Evolutionary conservation across 495 filamentous ascomycete genomes (phyloP), one percentile per base, ranked within the genome.

Genomic region (Talaromyces adpressus): DNA sequence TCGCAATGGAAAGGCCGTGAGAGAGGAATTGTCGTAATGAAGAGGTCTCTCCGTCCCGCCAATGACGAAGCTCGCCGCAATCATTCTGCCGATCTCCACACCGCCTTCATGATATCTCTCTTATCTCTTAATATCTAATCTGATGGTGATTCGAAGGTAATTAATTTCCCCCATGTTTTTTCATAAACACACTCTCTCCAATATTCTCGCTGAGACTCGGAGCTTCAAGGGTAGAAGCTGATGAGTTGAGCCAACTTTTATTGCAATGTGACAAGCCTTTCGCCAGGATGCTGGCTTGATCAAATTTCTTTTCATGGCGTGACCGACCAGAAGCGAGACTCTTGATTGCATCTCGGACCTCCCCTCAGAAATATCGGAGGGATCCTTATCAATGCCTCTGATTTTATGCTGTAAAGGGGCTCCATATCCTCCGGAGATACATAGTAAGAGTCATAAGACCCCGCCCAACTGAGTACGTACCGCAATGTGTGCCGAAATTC

Each of bases 11-110:
- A 20, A 20, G n/a, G n/a, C 4, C 45, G n/a, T 61, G 34, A 23
- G 36, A 25, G 11, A 39, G 36, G 11, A 9, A n/a, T 61, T 47
- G 18, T 25, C 11, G 14, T 45, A 22, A 60, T 22, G 36, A 39
- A 18, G 57, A 32, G 6, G 54, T 41, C 34, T 25, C 8, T 6
- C 20, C 23, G 32, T 36, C 11, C 0, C 6, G 41, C 59, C 58
- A 51, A 47, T 61, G 59, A 61, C 57, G 57, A 39, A 39, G 20
- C 36, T n/a, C 59, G 25, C 57, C 57, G 57, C 30, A n/a, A 1
- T 22, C 52, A 27, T 56, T 56, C 22, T 56, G 52, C 52, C 52
- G 27, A 20, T 22, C 9, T 9, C 25, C 23, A 25, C 52, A 56
- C 59, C 59, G 59, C 36, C 32, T 61, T 27, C 4, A 18, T 22